Base-by-base conservation (phyloP, 176 grass and related monocot species). In the Aechmea fasciata region DNA sequence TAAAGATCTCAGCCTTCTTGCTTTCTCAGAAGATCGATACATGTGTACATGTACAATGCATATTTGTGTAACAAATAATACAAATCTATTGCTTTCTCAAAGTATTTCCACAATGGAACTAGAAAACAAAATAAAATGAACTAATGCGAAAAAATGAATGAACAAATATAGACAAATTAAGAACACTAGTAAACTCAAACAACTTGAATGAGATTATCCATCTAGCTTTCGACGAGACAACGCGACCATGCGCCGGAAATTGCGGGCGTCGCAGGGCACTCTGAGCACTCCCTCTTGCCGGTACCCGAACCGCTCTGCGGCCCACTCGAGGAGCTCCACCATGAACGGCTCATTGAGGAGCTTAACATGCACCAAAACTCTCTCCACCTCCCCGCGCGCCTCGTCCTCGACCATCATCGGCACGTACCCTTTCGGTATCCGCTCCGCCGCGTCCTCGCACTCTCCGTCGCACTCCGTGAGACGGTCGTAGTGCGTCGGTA, bases 221-320 rank as follows among this genome's bases (percentile, higher is more conserved):
- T 61, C 55, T 18, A 61, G 55, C 55, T n/a, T 19, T 61, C 17
- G 55, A 61, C 9, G 78, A 74, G 63, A 81, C 63, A 63, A 61
- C 47, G 51, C 48, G 22, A 88, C 47, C 23, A 76, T 71, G 9
- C 63, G 69, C 22, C 70, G 55, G 68, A 88, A 88, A 20, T 52
- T 64, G 13, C 9, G 33, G 0, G 15, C 23, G 10, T 23, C 48
- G 29, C 84, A 91, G 0, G 63, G 78, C 2, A 91, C 62, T 75
- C 69, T 74, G 41, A 90, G 13, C 50, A 86, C 76, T 9, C 87
- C 87, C 9, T 9, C 24, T 25, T 90, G 71, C 47, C 10, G 2
- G 18, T 73, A 73, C 14, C 71, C 71, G 19, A 73, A 73, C 71
- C 28, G 57, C 57, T 50, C 4, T 9, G 71, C 71, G 9, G 71